These are phyloP conservation scores for Prunella vulgaris DNA, from an alignment of 257 asterid species.

Conservation along the genomic window DNA sequence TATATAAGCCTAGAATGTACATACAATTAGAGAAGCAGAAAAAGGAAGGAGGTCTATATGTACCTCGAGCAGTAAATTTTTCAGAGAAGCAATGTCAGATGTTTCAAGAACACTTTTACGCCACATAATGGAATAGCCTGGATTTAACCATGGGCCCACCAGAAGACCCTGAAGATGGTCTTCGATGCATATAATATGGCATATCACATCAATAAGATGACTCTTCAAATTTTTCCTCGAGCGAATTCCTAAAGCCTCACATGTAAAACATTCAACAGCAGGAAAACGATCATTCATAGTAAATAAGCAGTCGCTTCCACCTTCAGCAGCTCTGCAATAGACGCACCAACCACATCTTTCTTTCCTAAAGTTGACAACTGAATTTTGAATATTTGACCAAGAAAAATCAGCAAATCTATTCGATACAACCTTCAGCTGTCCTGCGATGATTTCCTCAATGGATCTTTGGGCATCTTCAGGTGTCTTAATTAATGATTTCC, in stretches of 20 bases:
- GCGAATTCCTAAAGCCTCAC: slow-evolving; percentile 48
- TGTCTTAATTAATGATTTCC: slow-evolving; percentile 47
- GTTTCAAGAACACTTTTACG: slow-evolving; percentile 49
- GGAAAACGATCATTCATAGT: slow-evolving; percentile 44
- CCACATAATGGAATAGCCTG: slow-evolving; percentile 67
- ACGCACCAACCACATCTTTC: slow-evolving; percentile 97
- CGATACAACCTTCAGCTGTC: slow-evolving; percentile 67
- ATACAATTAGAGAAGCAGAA: not conserved
- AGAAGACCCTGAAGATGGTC: slow-evolving; percentile 85
- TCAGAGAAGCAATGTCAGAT: slow-evolving; percentile 41
- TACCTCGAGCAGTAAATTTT: slow-evolving; percentile 62
- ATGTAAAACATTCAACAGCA: slow-evolving; percentile 45
- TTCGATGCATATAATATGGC: slow-evolving; percentile 68
- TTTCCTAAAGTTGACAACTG: slow-evolving; percentile 39
- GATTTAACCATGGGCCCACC: slow-evolving; percentile 87
- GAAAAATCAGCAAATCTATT: slow-evolving; percentile 50
- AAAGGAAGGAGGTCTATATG: slow-evolving; percentile 8
- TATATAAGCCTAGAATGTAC: not conserved
- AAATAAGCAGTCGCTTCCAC: slow-evolving; percentile 70
- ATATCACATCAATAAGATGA: slow-evolving; percentile 73
- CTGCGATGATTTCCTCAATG: slow-evolving; percentile 51
- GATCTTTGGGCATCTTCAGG: slow-evolving; percentile 44
- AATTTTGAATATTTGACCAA: slow-evolving; percentile 56
- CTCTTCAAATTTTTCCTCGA: slow-evolving; percentile 38
- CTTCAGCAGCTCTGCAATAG: slow-evolving; percentile 65